Evolutionary conservation across 1,284 basidiomycete species (phyloP).

Genomic region (Tetrapyrgos nigripes): DNA sequence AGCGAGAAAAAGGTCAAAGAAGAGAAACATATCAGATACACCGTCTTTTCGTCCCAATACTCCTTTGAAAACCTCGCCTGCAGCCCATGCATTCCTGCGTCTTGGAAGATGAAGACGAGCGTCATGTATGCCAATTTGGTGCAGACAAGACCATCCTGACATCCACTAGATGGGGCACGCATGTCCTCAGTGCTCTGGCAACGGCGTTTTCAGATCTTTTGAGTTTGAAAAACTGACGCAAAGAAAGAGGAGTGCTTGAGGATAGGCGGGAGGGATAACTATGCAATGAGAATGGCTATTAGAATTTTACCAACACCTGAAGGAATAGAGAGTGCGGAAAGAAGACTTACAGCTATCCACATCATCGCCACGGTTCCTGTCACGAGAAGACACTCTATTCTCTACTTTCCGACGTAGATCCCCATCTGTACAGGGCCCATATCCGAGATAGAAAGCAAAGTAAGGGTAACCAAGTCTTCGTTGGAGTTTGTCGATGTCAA

Average conservation of each 20-base stretch:
- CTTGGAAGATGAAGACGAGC: conserved; percentile 25
- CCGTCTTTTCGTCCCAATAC: conserved; percentile 66
- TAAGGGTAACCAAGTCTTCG: conserved; percentile 53
- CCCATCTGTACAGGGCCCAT: conserved; percentile 63
- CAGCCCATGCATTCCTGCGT: conserved; percentile 58
- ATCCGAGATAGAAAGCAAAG: conserved; percentile 70
- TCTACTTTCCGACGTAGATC: conserved; percentile 58
- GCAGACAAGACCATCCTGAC: conserved; percentile 61
- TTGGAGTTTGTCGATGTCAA: conserved; percentile 24
- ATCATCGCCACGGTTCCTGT: neutral
- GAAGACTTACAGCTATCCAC: conserved; percentile 51
- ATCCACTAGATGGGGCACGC: conserved; percentile 54
- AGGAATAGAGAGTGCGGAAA: conserved; percentile 4
- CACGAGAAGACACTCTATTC: neutral
- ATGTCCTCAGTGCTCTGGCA: conserved; percentile 59
- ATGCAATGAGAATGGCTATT: conserved; percentile 26
- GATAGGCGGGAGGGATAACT: conserved; percentile 68
- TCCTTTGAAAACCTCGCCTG: conserved; percentile 37
- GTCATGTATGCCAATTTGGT: conserved; percentile 46
- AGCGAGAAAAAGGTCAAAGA: conserved; percentile 4
- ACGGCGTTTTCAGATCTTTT: conserved; percentile 51
- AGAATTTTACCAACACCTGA: too few species aligned
- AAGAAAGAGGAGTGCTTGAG: conserved; percentile 46
- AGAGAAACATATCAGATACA: conserved; percentile 63
- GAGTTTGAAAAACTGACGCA: neutral